A percentile compares a stretch with the other conserved stretches of the same genome.
Conservation (phyloP, 2,329 filamentous ascomycete genomes). For the Colletotrichum ledebouriae region DNA sequence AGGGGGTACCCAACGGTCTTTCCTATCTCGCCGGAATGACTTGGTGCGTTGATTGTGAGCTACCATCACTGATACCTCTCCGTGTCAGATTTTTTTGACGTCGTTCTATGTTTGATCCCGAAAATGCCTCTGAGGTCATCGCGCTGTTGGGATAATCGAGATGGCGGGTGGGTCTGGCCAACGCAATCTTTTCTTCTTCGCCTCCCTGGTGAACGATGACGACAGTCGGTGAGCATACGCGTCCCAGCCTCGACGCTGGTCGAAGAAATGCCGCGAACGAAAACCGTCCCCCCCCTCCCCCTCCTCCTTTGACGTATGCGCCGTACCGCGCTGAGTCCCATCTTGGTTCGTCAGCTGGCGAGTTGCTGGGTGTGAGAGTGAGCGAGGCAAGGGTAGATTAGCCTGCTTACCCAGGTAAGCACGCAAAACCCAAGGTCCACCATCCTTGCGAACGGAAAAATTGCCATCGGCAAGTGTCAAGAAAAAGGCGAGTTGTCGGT, state of each 20-base stretch:
- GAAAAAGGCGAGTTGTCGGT: slow-evolving; percentile 4
- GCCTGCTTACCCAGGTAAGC: slow-evolving; percentile 8
- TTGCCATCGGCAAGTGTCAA: background rate
- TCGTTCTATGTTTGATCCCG: background rate
- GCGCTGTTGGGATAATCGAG: background rate
- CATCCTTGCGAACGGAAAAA: slow-evolving; percentile 12
- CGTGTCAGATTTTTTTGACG: background rate
- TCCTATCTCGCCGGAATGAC: background rate
- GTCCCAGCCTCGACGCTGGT: background rate
- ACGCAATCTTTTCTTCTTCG: background rate
- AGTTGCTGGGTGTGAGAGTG: no score
- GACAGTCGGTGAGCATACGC: slow-evolving; percentile 8
- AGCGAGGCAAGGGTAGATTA: no score
- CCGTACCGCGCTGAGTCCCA: slow-evolving; percentile 25
- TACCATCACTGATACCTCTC: background rate
- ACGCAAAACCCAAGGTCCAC: slow-evolving; percentile 11
- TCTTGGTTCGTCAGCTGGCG: slow-evolving; percentile 2
- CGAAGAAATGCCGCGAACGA: background rate
- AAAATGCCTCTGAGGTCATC: slow-evolving; percentile 7
- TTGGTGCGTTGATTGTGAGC: slow-evolving; percentile 1
- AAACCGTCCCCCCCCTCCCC: background rate
- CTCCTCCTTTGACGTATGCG: background rate
- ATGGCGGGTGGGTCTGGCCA: background rate
- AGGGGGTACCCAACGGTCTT: background rate
- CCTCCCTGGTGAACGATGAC: slow-evolving; percentile 5